Evolutionary conservation across 257 asterid genomes (phyloP).

Genomic region (Perilla frutescens): DNA sequence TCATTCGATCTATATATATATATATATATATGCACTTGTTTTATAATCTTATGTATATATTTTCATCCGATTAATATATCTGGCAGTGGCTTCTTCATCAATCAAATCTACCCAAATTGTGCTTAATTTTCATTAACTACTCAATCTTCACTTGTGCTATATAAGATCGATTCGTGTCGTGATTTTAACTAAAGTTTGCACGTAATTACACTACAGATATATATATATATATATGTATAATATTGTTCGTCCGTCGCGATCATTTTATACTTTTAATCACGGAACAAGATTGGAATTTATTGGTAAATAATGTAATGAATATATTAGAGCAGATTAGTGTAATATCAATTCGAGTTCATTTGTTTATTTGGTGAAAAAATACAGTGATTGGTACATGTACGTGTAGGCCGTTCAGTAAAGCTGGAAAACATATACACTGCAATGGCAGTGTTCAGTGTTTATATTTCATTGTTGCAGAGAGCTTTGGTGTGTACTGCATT

Average conservation of each 20-base stretch:
- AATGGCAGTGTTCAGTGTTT: conserved; percentile 31
- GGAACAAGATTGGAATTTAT: neutral
- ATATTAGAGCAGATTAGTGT: conserved; percentile 13
- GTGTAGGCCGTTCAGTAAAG: conserved; percentile 34
- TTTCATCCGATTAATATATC: too few species aligned
- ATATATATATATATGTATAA: too few species aligned
- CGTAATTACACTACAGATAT: neutral
- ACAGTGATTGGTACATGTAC: conserved; percentile 31
- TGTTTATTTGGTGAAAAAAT: neutral
- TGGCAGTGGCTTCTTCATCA: too few species aligned
- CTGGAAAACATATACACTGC: conserved; percentile 22
- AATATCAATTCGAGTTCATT: neutral
- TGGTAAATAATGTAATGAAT: neutral
- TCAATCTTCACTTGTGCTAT: too few species aligned
- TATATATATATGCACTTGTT: too few species aligned
- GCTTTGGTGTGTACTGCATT: conserved; percentile 16
- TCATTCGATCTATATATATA: too few species aligned
- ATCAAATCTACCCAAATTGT: too few species aligned
- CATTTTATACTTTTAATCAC: conserved; percentile 10
- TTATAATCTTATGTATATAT: too few species aligned
- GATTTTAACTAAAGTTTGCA: neutral
- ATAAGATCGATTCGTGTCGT: too few species aligned
- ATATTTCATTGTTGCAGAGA: conserved; percentile 26
- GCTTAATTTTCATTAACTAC: too few species aligned
- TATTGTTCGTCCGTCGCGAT: neutral